Evolutionary conservation across 2,329 filamentous ascomycete genomes (phyloP).

Genomic region (Achaetomium macrosporum): DNA sequence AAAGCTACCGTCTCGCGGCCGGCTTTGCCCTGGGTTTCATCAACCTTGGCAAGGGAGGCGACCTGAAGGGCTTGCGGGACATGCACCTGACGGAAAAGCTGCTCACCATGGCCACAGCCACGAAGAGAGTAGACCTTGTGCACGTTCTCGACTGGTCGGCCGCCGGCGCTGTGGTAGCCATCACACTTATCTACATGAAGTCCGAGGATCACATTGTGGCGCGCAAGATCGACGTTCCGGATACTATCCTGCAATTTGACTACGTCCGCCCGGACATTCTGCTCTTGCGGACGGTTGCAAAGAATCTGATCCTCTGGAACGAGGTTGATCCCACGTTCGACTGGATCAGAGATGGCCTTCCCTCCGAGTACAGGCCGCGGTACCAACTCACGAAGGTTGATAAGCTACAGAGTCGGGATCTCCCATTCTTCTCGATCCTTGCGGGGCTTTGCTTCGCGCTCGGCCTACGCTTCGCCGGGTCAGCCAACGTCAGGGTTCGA

Average conservation of each 20-base stretch:
- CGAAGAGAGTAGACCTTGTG: slow-evolving; percentile 85
- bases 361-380: slow-evolving; percentile 58
- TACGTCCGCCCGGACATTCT: slow-evolving; percentile 93
- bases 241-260: slow-evolving; percentile 86
- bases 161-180: slow-evolving; percentile 84
- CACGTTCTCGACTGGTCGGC: slow-evolving; percentile 91
- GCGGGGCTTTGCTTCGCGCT: slow-evolving; percentile 81
- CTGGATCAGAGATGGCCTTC: slow-evolving; percentile 74
- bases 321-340: slow-evolving; percentile 64
- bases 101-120: slow-evolving; percentile 76
- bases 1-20: slow-evolving; percentile 92
- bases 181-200: slow-evolving; percentile 95
- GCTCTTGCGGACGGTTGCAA: slow-evolving; percentile 79
- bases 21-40: slow-evolving; percentile 92
- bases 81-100: slow-evolving; percentile 90
- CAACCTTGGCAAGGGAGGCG: slow-evolving; percentile 85
- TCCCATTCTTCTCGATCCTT: slow-evolving; percentile 89
- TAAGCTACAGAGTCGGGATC: slow-evolving; percentile 69
- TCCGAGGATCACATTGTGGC: slow-evolving; percentile 83
- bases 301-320: slow-evolving; percentile 90
- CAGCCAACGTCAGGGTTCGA: slow-evolving; percentile 62
- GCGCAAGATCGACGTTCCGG: slow-evolving; percentile 86
- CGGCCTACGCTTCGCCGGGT: slow-evolving; percentile 68
- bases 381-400: slow-evolving; percentile 54
- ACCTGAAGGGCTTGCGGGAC: slow-evolving; percentile 83